Evolutionary conservation across 441 rosid species (phyloP).

Genomic region (Populus trichocarpa): DNA sequence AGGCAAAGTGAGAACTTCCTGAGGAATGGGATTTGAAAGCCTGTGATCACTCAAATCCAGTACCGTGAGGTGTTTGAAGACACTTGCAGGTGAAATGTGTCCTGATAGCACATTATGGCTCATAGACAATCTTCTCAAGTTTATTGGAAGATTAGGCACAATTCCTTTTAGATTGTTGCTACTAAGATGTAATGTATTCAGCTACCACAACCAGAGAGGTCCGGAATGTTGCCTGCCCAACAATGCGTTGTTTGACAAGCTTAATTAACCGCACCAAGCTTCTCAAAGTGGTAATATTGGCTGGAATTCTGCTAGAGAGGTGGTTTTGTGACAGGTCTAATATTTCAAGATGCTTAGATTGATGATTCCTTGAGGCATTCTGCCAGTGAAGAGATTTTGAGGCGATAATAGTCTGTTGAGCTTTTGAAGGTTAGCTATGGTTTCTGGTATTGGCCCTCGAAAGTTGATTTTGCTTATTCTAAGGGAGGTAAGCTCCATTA

Average conservation of each 20-base stretch:
- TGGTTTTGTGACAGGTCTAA: conserved; percentile 48
- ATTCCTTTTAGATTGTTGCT: conserved; percentile 40
- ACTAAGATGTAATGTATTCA: conserved; percentile 41
- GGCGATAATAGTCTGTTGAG: conserved; percentile 36
- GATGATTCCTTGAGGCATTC: conserved; percentile 31
- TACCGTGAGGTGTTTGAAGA: conserved; percentile 28
- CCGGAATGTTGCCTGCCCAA: conserved; percentile 50
- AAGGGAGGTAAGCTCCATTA: conserved; percentile 49
- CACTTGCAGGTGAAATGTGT: conserved; percentile 29
- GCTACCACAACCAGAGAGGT: conserved; percentile 50
- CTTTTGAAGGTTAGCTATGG: conserved; percentile 40
- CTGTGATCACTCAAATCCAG: conserved; percentile 54
- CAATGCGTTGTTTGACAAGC: conserved; percentile 39
- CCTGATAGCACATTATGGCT: conserved; percentile 48
- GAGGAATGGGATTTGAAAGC: conserved; percentile 37
- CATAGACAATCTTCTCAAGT: conserved; percentile 36
- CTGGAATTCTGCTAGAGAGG: conserved; percentile 43
- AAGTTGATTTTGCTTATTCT: conserved; percentile 40
- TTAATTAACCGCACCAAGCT: conserved; percentile 33
- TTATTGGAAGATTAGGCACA: conserved; percentile 44
- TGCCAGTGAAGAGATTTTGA: conserved; percentile 47
- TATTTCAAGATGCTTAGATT: conserved; percentile 29
- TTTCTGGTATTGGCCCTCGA: conserved; percentile 53
- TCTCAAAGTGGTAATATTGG: conserved; percentile 37
- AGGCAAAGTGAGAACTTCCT: conserved; percentile 27